phyloP scores from a whole-genome alignment of 441 rosid species.

The Manihot esculenta region DNA sequence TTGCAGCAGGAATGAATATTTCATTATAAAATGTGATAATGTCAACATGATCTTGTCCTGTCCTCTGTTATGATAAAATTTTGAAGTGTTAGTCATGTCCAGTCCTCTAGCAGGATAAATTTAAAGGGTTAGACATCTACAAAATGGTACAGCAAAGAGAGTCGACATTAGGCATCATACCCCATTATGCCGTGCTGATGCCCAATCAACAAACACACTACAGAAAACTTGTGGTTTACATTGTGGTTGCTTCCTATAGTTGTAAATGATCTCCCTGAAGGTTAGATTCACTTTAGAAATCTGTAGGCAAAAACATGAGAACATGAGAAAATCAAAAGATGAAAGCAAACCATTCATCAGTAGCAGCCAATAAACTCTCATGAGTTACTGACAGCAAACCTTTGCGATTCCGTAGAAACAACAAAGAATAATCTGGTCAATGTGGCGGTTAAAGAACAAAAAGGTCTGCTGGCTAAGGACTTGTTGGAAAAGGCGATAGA shows the following conservation, averaged over 20 bases:
- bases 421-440: conserved; percentile 97
- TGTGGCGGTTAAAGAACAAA: conserved; percentile 89
- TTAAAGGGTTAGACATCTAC: conserved; percentile 28
- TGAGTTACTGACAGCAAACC: conserved; percentile 45
- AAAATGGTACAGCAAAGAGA: conserved; percentile 18
- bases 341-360: conserved; percentile 10
- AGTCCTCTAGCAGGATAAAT: conserved; percentile 57
- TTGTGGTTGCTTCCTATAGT: conserved; percentile 97
- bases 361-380: conserved; percentile 22
- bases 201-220: conserved; percentile 74
- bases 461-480: conserved; percentile 72
- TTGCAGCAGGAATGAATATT: conserved; percentile 72
- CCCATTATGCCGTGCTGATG: conserved; percentile 62
- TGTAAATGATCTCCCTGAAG: conserved; percentile 77
- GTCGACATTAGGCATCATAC: conserved; percentile 33
- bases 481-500: conserved; percentile 79
- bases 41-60: conserved; percentile 82
- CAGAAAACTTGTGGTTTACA: conserved; percentile 92
- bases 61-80: conserved; percentile 57
- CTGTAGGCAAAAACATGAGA: conserved; percentile 43
- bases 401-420: conserved; percentile 95
- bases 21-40: conserved; percentile 92
- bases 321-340: conserved; percentile 20
- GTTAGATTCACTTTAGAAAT: conserved; percentile 78
- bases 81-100: too few relatives aligned